Base-by-base conservation (phyloP, 805 yeast genomes). In the Candida koratica region DNA sequence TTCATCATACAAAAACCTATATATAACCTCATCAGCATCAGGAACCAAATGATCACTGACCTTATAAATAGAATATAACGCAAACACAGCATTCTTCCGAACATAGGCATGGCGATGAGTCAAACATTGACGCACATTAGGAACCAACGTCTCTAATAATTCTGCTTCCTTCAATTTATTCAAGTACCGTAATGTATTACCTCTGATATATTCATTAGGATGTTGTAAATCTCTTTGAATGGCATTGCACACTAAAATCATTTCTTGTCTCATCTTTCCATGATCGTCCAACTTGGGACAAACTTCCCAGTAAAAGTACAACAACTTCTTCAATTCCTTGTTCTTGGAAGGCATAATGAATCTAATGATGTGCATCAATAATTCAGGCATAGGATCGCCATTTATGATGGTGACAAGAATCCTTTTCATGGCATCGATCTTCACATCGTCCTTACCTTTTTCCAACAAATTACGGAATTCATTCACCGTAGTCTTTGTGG, bases 81-180 rank as follows among this genome's bases (percentile, higher is more conserved):
- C 95, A 61, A 90, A 82, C 15, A 87, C 89, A 5, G 98, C 98
- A 57, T 93, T 90, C 61, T 93, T 93, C 58, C 99, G 81, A 44
- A 93, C 98, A 55, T 94, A 93, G 7, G 97, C 95, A 62, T 93
- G 97, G 49, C 98, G 83, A 64, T 93, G 96, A 48, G 86, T 95
- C 50, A 94, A 70, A 66, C 97, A 88, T 40, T 79, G 78, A 52
- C 96, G 78, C 29, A 88, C 89, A 27, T 93, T 81, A 19, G 97
- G 96, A 27, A 93, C 93, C 61, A 93, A 74, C 36, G 97, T 95
- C 64, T 94, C 98, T 56, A 93, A 73, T 46, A 93, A 74, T 60
- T 93, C 98, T 2, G 94, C 83, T 65, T 93, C 97, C 55, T 80
- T 83, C 56, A 93, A 72, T 58, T 93, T 94, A 42, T 90, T 77